Evolutionary conservation across 2,329 filamentous ascomycete species (phyloP), one percentile per base, ranked within the genome.

Genomic region (Fusarium tupiense): DNA sequence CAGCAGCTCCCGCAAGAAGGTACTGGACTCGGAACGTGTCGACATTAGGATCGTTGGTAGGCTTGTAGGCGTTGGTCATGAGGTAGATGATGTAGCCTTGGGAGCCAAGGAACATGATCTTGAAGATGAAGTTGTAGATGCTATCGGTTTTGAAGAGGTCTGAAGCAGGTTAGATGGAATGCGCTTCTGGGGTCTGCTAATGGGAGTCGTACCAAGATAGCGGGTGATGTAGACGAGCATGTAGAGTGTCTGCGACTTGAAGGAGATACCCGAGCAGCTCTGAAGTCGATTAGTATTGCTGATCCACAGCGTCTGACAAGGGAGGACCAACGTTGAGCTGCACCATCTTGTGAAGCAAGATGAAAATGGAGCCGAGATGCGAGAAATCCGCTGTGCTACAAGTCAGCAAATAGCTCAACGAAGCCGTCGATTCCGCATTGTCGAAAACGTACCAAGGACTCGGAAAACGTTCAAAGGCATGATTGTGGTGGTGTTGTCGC

Each of bases 1-100:
- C 86, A 20, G 91, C 91, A 70, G 94, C 93, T 62, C 92, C 94
- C 50, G 90, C 95, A 35, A 98, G 89, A 52, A 99, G 89, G 85
- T 98, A 99, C 83, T 98, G 93, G 53, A 98, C 94, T 77, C 95
- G 95, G 88, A 99, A 98, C 8, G 96, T 99, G 82, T 99, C 96
- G 82, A 97, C 91, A 81, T 97, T 98, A 62, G 96, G 94, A 81
- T 99, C 96, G 85, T 98, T 96, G 40, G 96, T 98, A 33, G 96
- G 96, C 85, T 97, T 97, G 90, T 96, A 99, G 80, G 96, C 94
- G 78, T 94, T 97, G 72, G 96, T 93, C 96, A 99, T 99, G 77
- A 98, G 91, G 86, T 98, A 98, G 83, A 99, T 91, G 80, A 95
- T 97, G 88, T 99, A 99, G 73, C 92, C 91, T 73, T 97, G 95